Evolutionary conservation across 163 green algal genomes (phyloP), one percentile per base, ranked within the genome.

Genomic region (Scenedesmus sp.): DNA sequence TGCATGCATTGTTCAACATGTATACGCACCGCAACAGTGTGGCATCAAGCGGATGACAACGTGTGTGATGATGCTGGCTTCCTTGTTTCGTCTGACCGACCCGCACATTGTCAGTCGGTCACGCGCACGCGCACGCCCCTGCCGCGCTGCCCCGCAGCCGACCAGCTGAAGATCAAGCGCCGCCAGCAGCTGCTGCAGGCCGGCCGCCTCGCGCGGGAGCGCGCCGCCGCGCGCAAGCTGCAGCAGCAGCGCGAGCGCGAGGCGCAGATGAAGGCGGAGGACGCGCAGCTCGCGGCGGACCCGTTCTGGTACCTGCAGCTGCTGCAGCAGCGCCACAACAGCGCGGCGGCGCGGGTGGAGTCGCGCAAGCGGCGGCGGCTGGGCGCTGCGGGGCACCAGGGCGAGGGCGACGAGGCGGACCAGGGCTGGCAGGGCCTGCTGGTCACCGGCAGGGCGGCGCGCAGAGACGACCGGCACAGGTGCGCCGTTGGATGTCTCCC

Each of bases 141-240:
- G n/a, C n/a, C n/a, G n/a, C n/a, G n/a, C n/a, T n/a, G n/a, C n/a
- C n/a, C 70, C 13, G 33, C 85, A 80, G 65, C 78, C 3, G 90
- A 91, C 5, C 59, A 91, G 80, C 78, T 89, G 42, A 91, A 90
- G 82, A n/a, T 90, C 35, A 93, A 93, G 81, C 68, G 91, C 9
- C 46, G 91, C 43, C 91, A 93, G 86, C 80, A 85, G 68, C 53
- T 85, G 80, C n/a, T 89, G 65, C 72, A 92, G 13, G 86, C 68
- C 16, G 80, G 46, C 22, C 33, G 35, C 30, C 56, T 87, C 13
- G 86, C 56, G 0, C 80, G 86, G 0, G 86, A 80, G 22, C 79
- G 89, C 3, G 81, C 70, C 1, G 61, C 56, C 26, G 81, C 33
- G 33, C 81, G 86, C 10, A 89, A 73, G 78, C 53, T 89, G 80